Evolutionary conservation across 495 filamentous ascomycete genomes (phyloP), one percentile per base, ranked within the genome.

Genomic region (Aspergillus funiculosus): DNA sequence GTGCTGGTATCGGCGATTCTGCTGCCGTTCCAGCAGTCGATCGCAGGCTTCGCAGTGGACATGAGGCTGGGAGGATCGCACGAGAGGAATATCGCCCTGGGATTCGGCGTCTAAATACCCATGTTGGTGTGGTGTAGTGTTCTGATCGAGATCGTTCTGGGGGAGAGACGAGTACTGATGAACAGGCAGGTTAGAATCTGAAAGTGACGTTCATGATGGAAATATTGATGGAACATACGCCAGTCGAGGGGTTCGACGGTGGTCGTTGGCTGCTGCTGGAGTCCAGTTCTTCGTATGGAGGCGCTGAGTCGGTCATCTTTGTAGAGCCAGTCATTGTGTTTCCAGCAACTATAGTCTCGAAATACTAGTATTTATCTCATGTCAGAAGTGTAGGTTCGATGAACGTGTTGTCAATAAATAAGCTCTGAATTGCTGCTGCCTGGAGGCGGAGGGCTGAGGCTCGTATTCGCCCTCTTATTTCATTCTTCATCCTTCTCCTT

Each of bases 1-100:
- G 2, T n/a, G 26, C 13, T 39, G 20, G 2, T 18, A 11, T 4
- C 25, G 35, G 14, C 28, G 6, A 26, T 27, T 24, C n/a, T 32
- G 26, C 9, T 47, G 44, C 11, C 44, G 26, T 13, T 31, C 18
- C 1, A 47, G 21, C 7, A 47, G 24, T 6, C 27, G 35, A 34
- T 47, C 44, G 36, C 44, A 47, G 1, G 28, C 13, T 7, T 47
- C 36, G 27, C 44, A 47, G 35, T 47, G 44, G 27, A 34, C 8
- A n/a, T 47, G 44, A 1, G 44, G 35, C 20, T 47, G 35, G 26
- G 21, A 32, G n/a, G 25, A n/a, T 31, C 18, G 7, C 9, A 34
- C 7, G 44, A 18, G n/a, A 20, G 21, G 35, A 47, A 19, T 18
- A 8, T 13, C 3, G 39, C 6, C 1, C 9, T 18, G 27, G 18